Conservation (phyloP, 768 basidiomycete genomes). For the Lactarius quietus region DNA sequence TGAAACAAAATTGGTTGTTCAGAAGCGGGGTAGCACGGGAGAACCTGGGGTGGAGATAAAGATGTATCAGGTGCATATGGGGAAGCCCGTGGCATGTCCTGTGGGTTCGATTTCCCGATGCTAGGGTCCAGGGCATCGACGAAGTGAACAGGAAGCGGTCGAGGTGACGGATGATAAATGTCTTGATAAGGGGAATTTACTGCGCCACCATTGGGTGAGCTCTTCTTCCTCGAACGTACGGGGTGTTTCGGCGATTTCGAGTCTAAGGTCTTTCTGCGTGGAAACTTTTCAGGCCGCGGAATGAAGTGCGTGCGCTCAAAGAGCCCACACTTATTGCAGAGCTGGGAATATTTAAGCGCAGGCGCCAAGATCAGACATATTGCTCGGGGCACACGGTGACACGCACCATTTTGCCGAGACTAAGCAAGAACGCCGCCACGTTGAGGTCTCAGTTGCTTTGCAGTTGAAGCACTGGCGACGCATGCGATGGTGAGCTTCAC, state of each 20-base stretch:
- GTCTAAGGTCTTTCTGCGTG: conserved; percentile 7
- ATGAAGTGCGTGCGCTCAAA: conserved; percentile 78
- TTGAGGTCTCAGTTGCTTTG: conserved; percentile 78
- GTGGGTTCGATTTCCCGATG: conserved; percentile 10
- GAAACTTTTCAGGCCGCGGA: conserved; percentile 47
- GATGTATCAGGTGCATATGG: not conserved
- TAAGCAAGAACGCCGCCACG: conserved; percentile 72
- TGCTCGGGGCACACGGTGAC: not conserved
- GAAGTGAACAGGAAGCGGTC: not conserved
- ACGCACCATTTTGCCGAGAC: conserved; percentile 67
- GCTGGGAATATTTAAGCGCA: not conserved
- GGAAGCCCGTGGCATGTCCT: conserved; percentile 7
- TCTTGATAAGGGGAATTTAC: conserved; percentile 6
- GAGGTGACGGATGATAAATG: not conserved
- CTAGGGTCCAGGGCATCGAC: conserved; percentile 9
- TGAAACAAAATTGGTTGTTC: conserved; percentile 3
- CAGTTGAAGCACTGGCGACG: conserved; percentile 79
- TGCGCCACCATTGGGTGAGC: not conserved
- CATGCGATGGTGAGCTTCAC: conserved; percentile 77
- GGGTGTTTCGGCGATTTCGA: not conserved
- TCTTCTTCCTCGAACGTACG: not conserved
- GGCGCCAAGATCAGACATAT: not conserved
- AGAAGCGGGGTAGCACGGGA: not conserved
- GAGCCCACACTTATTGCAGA: conserved; percentile 63
- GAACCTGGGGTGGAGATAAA: not conserved